Conservation (phyloP, 2,329 filamentous ascomycete genomes). For the Diaporthe velutina region DNA sequence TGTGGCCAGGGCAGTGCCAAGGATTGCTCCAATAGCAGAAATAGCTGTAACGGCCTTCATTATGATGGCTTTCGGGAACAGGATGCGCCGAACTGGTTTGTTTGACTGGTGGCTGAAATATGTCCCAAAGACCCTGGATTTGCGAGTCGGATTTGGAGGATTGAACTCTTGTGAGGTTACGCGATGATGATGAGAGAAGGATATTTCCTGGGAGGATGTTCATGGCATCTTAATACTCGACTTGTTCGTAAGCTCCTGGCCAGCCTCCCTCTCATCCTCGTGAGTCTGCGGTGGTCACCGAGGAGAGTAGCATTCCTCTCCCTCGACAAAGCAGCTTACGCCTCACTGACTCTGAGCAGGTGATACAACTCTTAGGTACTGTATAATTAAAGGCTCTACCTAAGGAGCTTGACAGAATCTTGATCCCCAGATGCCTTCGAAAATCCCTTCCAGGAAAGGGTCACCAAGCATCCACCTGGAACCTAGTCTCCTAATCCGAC, state of each 20-base stretch:
- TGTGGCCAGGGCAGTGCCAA: not conserved
- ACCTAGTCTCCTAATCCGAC: not conserved
- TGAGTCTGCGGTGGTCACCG: not conserved
- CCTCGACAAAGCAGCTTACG: not conserved
- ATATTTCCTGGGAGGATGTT: no score
- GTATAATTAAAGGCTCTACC: not conserved
- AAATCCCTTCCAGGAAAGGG: not conserved
- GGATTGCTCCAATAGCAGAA: not conserved
- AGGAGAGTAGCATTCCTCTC: not conserved
- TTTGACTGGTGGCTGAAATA: not conserved
- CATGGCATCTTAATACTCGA: not conserved
- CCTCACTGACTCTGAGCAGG: not conserved
- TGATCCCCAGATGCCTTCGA: not conserved
- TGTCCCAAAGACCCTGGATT: no score
- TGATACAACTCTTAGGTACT: not conserved
- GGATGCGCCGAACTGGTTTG: not conserved
- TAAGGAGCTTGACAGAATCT: no score
- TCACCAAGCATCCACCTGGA: slow-evolving; percentile 11
- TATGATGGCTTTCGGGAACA: not conserved
- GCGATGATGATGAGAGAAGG: not conserved
- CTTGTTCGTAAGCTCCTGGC: not conserved
- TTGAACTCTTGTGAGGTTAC: not conserved
- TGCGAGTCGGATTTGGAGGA: not conserved
- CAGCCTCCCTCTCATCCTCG: not conserved
- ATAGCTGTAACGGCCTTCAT: slow-evolving; percentile 9